These are phyloP conservation scores for Coniochaeta hoffmannii DNA, from an alignment of 2,329 filamentous ascomycete genomes.

Conservation along the genomic window DNA sequence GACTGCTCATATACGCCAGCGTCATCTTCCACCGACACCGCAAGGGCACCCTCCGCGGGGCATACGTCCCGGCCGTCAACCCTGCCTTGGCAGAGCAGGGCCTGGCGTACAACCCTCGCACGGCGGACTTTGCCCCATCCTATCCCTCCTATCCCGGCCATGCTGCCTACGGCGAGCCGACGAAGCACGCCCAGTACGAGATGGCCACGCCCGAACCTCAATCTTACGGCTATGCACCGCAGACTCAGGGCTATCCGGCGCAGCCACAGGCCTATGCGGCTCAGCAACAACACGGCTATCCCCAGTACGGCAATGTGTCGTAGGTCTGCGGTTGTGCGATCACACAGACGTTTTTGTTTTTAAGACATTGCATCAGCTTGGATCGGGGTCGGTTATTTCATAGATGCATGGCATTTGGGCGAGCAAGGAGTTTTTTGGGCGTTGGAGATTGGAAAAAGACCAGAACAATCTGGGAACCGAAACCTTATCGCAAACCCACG, in stretches of 20 bases:
- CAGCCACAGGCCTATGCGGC: not conserved
- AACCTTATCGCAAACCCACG: no score
- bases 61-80: conserved; percentile 9
- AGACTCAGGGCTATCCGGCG: not conserved
- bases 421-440: not conserved
- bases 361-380: not conserved
- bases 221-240: not conserved
- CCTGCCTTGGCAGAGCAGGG: not conserved
- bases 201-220: not conserved
- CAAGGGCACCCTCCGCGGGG: conserved; percentile 13
- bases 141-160: not conserved
- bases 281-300: not conserved
- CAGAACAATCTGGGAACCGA: no score
- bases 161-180: not conserved
- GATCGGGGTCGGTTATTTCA: not conserved
- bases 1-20: conserved; percentile 23
- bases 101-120: not conserved
- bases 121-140: not conserved
- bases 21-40: conserved; percentile 21
- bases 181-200: not conserved
- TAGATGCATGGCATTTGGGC: not conserved
- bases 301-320: not conserved
- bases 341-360: no score
- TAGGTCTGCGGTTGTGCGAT: not conserved
- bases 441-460: not conserved